Base-by-base conservation (phyloP, 140 eudicot genomes). In the Flaveria floridana region DNA sequence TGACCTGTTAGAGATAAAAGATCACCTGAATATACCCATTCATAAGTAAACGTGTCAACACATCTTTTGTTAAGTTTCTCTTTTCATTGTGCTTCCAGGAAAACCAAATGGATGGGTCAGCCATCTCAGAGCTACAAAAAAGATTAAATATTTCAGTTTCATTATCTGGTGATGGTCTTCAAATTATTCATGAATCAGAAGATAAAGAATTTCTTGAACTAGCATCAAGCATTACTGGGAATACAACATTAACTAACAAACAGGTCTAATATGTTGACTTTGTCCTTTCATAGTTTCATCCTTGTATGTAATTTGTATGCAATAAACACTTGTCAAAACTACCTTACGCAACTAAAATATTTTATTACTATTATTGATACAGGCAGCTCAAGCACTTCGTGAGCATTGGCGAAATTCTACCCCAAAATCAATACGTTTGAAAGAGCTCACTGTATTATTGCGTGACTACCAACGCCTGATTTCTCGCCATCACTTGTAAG, bases 401-500 rank as follows among this genome's bases (percentile, higher is more conserved):
- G 90, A 85, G 46, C 93, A 86, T 81, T 94, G 99, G 99, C 76
- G 74, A 79, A 84, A 84, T 2, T 82, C 88, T 64, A 62, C 82
- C 11, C 80, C 97, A 42, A 76, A 68, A 66, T 80, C 88, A 37
- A 80, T 94, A 62, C 81, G 73, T 52, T 76, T 94, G 82, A 94
- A 90, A 81, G 97, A 94, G 91, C 84, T 90, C 69, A 68, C 84
- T 41, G 82, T 86, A 51, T 85, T 94, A 77, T 87, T 94, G 57
- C 94, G 88, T 68, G 97, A 94, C 85, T 94, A 94, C 82, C 91
- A 94, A 68, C 97, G 99, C 30, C 73, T 90, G 71, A 82, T 94
- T 77, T 81, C 72, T 50, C 94, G 79, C 57, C 86, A 79, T 78
- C 76, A 82, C 68, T 53, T 82, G 99, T 94, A 88, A 86, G 90